phyloP scores from a whole-genome alignment of 2,329 filamentous ascomycete species.

The Pseudopyricularia javanii region DNA sequence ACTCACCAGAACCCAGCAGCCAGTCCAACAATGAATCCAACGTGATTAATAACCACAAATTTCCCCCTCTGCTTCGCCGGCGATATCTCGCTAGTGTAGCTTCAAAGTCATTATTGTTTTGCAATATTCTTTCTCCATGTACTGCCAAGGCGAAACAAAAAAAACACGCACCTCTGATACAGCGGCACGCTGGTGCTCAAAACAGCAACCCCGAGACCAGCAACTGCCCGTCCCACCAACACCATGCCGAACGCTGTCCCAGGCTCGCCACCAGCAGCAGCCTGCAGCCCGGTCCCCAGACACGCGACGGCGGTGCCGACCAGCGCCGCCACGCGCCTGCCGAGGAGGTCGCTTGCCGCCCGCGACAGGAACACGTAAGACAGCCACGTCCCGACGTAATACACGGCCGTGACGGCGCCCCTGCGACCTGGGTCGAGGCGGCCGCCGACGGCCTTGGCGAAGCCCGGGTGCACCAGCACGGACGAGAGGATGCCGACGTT shows the following conservation, averaged over 20 bases:
- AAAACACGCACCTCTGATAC: slow-evolving; percentile 34
- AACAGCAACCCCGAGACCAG: slow-evolving; percentile 39
- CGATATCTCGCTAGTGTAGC: slow-evolving; percentile 32
- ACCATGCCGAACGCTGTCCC: slow-evolving; percentile 30
- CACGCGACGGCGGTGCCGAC: slow-evolving; percentile 31
- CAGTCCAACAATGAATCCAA: slow-evolving; percentile 42
- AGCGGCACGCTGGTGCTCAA: slow-evolving; percentile 44
- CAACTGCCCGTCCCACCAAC: slow-evolving; percentile 36
- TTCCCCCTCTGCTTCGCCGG: slow-evolving; percentile 39
- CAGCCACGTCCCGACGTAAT: slow-evolving; percentile 43
- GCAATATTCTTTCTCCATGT: too few species aligned
- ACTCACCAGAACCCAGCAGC: slow-evolving; percentile 41
- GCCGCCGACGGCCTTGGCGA: slow-evolving; percentile 17
- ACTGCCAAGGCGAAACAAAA: too few species aligned
- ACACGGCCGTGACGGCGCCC: slow-evolving; percentile 42
- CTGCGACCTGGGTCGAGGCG: slow-evolving; percentile 28
- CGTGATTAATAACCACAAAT: slow-evolving; percentile 46
- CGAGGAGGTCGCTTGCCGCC: slow-evolving; percentile 34
- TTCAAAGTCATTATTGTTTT: background rate
- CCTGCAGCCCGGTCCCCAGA: slow-evolving; percentile 35
- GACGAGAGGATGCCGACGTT: slow-evolving; percentile 46
- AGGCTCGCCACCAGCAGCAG: slow-evolving; percentile 22
- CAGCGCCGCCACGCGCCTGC: slow-evolving; percentile 37
- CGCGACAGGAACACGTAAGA: slow-evolving; percentile 44
- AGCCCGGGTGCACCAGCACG: slow-evolving; percentile 43